Percentiles rank a stretch among this genome's conserved stretches.
Conservation (phyloP, 305 asterid species). For the Nicotiana rustica region DNA sequence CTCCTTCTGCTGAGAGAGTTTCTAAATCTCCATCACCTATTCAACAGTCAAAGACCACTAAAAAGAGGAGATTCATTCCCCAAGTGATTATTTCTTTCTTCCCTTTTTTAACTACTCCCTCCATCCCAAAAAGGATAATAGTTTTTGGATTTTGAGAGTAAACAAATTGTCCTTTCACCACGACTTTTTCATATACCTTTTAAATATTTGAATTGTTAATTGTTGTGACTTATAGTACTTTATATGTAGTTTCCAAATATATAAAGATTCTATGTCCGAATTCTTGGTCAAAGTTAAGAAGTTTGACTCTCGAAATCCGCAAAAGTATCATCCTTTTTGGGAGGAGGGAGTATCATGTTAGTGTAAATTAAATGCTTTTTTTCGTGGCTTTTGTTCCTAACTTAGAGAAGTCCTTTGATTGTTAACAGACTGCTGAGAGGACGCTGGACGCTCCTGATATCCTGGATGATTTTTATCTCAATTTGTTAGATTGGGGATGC, state of each 20-base stretch:
- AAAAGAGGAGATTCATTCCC: constrained; percentile 43
- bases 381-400: constrained; percentile 38
- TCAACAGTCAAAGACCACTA: constrained; percentile 32
- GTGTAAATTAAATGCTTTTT: background rate
- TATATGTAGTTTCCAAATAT: too few relatives aligned
- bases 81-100: constrained; percentile 44
- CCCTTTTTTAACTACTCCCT: background rate
- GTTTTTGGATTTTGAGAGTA: too few relatives aligned
- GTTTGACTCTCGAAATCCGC: too few relatives aligned
- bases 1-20: constrained; percentile 33
- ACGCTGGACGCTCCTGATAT: constrained; percentile 62
- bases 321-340: too few relatives aligned
- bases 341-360: too few relatives aligned
- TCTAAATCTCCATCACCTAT: constrained; percentile 36
- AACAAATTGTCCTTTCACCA: too few relatives aligned
- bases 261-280: too few relatives aligned
- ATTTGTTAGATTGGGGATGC: constrained; percentile 63
- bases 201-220: too few relatives aligned
- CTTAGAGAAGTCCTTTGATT: constrained; percentile 29
- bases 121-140: too few relatives aligned
- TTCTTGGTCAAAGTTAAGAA: too few relatives aligned
- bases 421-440: constrained; percentile 53
- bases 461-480: constrained; percentile 56
- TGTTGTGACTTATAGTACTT: too few relatives aligned
- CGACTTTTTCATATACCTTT: too few relatives aligned